Evolutionary conservation across 306 rosid species (phyloP), one percentile per base, ranked within the genome.

Genomic region (Luffa acutangula): DNA sequence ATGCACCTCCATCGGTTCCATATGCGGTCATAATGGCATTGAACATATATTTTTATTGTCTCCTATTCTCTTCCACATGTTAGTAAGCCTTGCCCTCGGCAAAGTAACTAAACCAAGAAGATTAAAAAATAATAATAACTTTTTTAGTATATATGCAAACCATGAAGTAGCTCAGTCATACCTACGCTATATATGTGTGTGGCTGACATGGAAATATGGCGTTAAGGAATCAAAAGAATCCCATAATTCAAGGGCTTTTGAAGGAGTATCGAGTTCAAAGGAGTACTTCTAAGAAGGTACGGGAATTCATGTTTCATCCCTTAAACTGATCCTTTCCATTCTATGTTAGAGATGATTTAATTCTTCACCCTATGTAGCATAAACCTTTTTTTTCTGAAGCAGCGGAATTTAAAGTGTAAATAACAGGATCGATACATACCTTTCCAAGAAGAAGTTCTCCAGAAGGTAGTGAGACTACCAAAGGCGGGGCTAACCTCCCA

Each of bases 391-490:
- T 11, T 4, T 25, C 39, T 39, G 5, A 80, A 72, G 17, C 75
- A 69, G 25, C 4, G 34, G 34, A 69, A 69, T 41, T 20, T 42
- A 67, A 18, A 43, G n/a, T 1, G 75, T n/a, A 43, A 43, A 69
- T 20, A 20, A 69, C 9, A 69, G 25, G 31, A 73, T 6, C 46
- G 21, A 54, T 82, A 3, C 82, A 77, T 80, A 96, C 99, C 98
- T 96, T 96, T 57, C 98, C 97, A 33, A 96, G 98, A 81, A 96
- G 99, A 84, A 96, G 94, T 78, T 96, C 96, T n/a, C 99, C 99
- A 0, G 98, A 89, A 25, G 97, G 97, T 51, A 96, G 87, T 53
- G 99, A 89, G n/a, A 91, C 90, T 4, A 93, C 98, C 80, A 96
- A 79, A 39, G 99, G 99, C 2, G 99, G 96, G 1, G 98, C 98